Evolutionary conservation across 1,139 yeast genomes (phyloP), one percentile per base, ranked within the genome.

Genomic region (Magnusiomyces clavatus): DNA sequence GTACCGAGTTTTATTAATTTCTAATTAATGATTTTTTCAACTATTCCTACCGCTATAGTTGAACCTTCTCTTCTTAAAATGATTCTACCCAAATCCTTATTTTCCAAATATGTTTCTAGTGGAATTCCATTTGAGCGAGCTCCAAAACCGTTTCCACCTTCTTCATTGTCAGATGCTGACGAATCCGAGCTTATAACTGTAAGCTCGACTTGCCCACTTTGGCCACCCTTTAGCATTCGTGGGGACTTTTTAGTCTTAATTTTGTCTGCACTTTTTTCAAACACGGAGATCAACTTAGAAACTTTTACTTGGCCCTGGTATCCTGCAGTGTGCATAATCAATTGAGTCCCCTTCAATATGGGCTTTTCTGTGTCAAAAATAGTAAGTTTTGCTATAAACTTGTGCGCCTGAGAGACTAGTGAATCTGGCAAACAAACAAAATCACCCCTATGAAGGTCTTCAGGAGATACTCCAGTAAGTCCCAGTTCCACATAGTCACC

Each of bases 41-140:
- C 81, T 1, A 74, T 75, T 34, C 97, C 97, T 0, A 97, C 96
- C 10, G 95, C 97, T 48, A 92, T 77, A 0, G 97, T 88, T 34
- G 74, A 64, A 2, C 97, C 97, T 60, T 87, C 96, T 61, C 84
- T 81, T 63, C 98, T 81, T 46, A 92, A 69, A 6, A 94, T 92
- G 24, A 92, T 73, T 61, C 96, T 77, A 1, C 97, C 96, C 47
- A 92, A 70, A 42, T 79, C 79, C 59, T 76, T 76, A 63, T 82
- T 81, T 47, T 82, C 79, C 12, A 69, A 70, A 60, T 77, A 83
- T 20, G 75, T 73, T 35, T 88, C 75, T 48, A 87, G 63, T 1
- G 96, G 95, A 29, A 66, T 55, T 6, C 65, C 59, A 10, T 55
- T 56, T n/a, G 29, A 14, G 34, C 34, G 29, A 24, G 31, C 31